Percentiles rank a stretch among this genome's conserved stretches.
Conservation (phyloP, 345 rosid genomes). For the Fremontodendron californicum region DNA sequence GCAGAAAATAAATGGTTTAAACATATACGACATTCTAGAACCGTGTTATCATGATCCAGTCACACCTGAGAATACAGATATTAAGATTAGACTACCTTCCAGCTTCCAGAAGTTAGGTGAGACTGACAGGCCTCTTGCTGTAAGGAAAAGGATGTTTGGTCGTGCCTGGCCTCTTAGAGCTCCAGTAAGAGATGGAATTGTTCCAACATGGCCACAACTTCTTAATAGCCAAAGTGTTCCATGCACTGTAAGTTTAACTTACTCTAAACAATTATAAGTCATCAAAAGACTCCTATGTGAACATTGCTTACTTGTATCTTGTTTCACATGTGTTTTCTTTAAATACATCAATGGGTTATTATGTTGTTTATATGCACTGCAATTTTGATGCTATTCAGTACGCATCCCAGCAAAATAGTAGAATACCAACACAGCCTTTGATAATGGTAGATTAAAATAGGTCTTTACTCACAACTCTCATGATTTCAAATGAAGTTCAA, state of each 20-base stretch:
- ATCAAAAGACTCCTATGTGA: neutral
- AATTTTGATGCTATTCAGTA: neutral
- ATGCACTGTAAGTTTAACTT: slow-evolving; percentile 56
- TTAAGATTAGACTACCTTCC: slow-evolving; percentile 47
- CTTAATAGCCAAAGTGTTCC: slow-evolving; percentile 35
- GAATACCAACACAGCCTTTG: neutral
- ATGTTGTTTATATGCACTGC: neutral
- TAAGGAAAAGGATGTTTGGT: slow-evolving; percentile 80
- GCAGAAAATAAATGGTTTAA: slow-evolving; percentile 51
- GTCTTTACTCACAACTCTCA: neutral
- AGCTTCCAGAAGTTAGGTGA: slow-evolving; percentile 58
- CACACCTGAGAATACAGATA: slow-evolving; percentile 10
- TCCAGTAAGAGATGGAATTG: slow-evolving; percentile 67
- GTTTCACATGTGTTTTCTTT: neutral
- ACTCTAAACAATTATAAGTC: neutral
- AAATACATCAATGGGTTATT: neutral
- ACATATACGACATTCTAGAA: slow-evolving; percentile 79
- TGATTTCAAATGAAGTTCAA: neutral
- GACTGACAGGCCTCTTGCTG: slow-evolving; percentile 62
- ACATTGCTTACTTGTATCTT: neutral
- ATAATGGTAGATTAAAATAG: neutral
- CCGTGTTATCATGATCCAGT: slow-evolving; percentile 59
- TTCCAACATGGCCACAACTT: slow-evolving; percentile 87
- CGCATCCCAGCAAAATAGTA: neutral
- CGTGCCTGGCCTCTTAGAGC: slow-evolving; percentile 91